Base-by-base conservation (phyloP, 2,329 filamentous ascomycete species). In the Pseudopyricularia cyperi region DNA sequence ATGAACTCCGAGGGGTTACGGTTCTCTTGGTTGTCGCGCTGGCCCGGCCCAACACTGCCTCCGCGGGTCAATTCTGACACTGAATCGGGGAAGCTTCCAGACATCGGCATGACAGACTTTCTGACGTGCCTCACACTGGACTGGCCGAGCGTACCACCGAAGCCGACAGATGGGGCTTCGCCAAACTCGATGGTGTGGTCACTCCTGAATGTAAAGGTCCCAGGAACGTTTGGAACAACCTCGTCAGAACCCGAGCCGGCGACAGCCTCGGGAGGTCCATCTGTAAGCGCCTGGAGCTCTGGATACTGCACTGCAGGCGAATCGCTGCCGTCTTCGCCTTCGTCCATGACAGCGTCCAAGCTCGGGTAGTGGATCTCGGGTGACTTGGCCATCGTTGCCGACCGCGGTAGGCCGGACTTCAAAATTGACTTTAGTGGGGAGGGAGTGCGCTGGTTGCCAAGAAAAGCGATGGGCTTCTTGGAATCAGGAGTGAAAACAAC, bases 401-500 rank as follows among this genome's bases (percentile, higher is more conserved):
- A 70, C 52, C 69, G 70, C 46, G 73, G 68, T 19, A 74, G 68
- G 33, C 64, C 62, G 6, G 71, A 69, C 59, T 80, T 80, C 57
- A 76, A 61, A 32, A 63, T 62, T 7, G 71, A 69, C 60, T 80
- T 80, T 57, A 75, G 61, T 4, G 77, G 75, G 3, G 80, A 80
- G 7, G 80, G 79, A 2, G 79, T 77, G 53, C 73, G 68, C 54
- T 77, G 72, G 0, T 62, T 57, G 48, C 69, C 58, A 12, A 42
- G 15, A 14, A 32, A 28, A 22, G 39, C 22, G 0, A 67, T 63
- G 8, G 69, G 66, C 17, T 69, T 68, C 56, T 87, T 77, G 34
- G 83, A 82, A 55, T 80, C 82, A 0, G 83, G 83, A 0, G 85
- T 89, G 61, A 95, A 95, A 50, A 86, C 82, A 34, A 95, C 87